Evolutionary conservation across 345 rosid species (phyloP), one percentile per base, ranked within the genome.

Genomic region (Mallotus nudiflorus): DNA sequence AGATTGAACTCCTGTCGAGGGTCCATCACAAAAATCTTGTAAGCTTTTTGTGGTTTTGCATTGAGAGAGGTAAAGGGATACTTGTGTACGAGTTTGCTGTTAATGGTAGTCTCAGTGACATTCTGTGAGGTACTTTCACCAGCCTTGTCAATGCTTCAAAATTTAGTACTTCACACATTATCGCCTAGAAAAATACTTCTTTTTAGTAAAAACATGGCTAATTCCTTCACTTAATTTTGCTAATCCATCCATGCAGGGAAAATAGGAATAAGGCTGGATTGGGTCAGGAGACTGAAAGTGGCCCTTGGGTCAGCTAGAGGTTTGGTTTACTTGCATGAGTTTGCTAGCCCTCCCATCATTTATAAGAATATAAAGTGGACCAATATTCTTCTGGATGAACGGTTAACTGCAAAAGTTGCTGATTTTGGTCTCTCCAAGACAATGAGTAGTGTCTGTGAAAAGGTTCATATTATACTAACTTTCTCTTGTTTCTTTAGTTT

Each of bases 361-460:
- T n/a, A n/a, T n/a, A n/a, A n/a, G n/a, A n/a, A n/a, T n/a, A n/a
- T n/a, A n/a, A n/a, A n/a, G n/a, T n/a, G n/a, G n/a, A n/a, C n/a
- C n/a, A n/a, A n/a, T 76, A 87, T 94, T 62, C 60, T 94, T 69
- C 77, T 94, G 45, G 96, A 94, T 53, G 95, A 90, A 42, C 84
- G 79, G 33, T 74, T 94, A 37, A 92, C 12, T 10, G 97, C 97
- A 44, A 94, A 94, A 60, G 97, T 92, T 58, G 91, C 88, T 0
- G 99, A 94, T 84, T 94, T 94, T 42, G 99, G 99, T 31, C 93
- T 92, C 67, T 95, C 97, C 48, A 95, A 88, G 77, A 88, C 68
- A 10, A 73, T 89, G 77, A 76, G 83, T n/a, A n/a, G n/a, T 66
- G 85, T 86, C 54, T 71, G 65, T 29, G 93, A 85, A 68, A 87